phyloP scores from a whole-genome alignment of 1,284 basidiomycete species.

The Sanghuangporus baumii region DNA sequence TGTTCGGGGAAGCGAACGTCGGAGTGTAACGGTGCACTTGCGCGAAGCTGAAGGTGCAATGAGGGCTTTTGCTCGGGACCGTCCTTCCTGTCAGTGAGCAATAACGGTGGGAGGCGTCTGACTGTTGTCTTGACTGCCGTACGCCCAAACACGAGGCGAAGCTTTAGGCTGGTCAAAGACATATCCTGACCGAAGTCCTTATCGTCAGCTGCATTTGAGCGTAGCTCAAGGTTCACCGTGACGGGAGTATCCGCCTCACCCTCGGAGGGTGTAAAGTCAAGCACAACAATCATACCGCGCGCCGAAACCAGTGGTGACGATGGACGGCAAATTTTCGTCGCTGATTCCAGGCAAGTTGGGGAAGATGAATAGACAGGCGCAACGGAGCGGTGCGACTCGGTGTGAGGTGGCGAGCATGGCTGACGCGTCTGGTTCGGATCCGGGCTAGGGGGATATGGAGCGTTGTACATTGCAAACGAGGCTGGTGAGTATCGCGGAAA shows the following conservation, averaged over 20 bases:
- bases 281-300: slow-evolving; percentile 51
- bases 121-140: slow-evolving; percentile 57
- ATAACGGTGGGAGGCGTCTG: slow-evolving; percentile 14
- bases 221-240: slow-evolving; percentile 53
- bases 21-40: slow-evolving; percentile 43
- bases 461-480: neutral
- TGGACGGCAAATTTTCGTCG: slow-evolving; percentile 2
- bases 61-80: neutral
- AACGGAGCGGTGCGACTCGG: neutral
- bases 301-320: slow-evolving; percentile 30
- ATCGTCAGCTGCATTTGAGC: slow-evolving; percentile 38
- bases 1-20: slow-evolving; percentile 28
- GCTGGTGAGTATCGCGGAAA: neutral
- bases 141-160: slow-evolving; percentile 63
- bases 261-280: slow-evolving; percentile 53
- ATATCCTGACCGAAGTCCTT: slow-evolving; percentile 30
- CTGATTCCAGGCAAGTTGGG: neutral
- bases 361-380: neutral
- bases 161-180: slow-evolving; percentile 19
- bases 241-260: slow-evolving; percentile 54
- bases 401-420: slow-evolving; percentile 1
- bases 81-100: neutral
- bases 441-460: neutral
- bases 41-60: slow-evolving; percentile 51
- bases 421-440: slow-evolving; percentile 2